Conservation (phyloP, 2,329 filamentous ascomycete species). For the Aureobasidium pullulans region DNA sequence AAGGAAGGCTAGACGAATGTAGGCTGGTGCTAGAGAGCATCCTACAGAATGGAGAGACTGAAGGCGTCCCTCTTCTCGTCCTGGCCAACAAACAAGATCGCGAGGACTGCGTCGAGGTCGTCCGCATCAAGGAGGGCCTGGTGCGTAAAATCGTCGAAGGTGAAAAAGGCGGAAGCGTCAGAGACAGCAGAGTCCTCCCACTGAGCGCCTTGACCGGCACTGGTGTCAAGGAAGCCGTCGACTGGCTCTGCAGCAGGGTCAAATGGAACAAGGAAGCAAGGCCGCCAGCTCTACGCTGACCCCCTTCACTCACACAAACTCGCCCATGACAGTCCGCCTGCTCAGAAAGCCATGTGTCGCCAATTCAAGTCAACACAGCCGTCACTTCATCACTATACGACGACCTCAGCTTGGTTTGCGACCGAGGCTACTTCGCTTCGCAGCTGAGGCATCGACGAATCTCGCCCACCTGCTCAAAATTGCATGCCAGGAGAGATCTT, state of each 20-base stretch:
- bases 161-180: slow-evolving; percentile 75
- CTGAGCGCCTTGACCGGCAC: slow-evolving; percentile 78
- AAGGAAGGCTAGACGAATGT: slow-evolving; percentile 75
- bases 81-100: slow-evolving; percentile 96
- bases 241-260: slow-evolving; percentile 86
- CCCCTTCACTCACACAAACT: neutral
- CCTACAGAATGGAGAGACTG: slow-evolving; percentile 76
- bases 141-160: slow-evolving; percentile 95
- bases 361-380: too few species aligned
- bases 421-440: too few species aligned
- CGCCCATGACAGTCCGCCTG: neutral
- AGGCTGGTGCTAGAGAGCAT: slow-evolving; percentile 83
- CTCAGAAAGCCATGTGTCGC: too few species aligned
- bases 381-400: too few species aligned
- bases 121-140: slow-evolving; percentile 91
- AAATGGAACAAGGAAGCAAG: slow-evolving; percentile 94
- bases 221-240: slow-evolving; percentile 90
- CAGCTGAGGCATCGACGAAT: too few species aligned
- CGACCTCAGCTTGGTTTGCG: too few species aligned
- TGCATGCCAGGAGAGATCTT: too few species aligned
- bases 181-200: slow-evolving; percentile 85
- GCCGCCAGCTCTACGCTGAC: slow-evolving; percentile 84
- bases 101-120: slow-evolving; percentile 95
- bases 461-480: too few species aligned
- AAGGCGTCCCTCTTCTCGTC: slow-evolving; percentile 84